phyloP scores from a whole-genome alignment of 192 early-diverging fungal species.

The Backusella luteola region DNA sequence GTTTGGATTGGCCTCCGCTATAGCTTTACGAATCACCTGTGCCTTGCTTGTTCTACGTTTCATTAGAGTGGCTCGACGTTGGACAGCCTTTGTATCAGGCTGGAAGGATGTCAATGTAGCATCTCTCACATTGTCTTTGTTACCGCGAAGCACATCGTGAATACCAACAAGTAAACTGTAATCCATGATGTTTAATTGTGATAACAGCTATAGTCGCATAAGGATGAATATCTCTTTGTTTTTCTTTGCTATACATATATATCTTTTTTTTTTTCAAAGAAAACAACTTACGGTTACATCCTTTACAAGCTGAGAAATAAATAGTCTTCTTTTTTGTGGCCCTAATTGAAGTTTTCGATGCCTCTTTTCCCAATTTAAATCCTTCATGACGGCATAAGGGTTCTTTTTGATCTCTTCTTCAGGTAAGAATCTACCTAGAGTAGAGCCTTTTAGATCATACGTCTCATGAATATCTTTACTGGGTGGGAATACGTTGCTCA shows the following conservation, averaged over 20 bases:
- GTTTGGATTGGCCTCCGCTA: constrained; percentile 57
- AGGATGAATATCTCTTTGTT: no score
- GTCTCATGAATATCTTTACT: constrained; percentile 97
- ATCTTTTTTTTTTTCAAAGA: no score
- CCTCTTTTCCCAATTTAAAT: constrained; percentile 90
- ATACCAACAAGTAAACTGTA: constrained; percentile 96
- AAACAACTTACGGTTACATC: constrained; percentile 66
- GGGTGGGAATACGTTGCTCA: constrained; percentile 97
- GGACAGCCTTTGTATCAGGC: constrained; percentile 44
- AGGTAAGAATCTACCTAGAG: constrained; percentile 78
- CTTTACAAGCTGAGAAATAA: constrained; percentile 84
- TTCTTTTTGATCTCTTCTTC: constrained; percentile 77
- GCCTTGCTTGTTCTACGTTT: constrained; percentile 56
- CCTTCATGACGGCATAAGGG: constrained; percentile 92
- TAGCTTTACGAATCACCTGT: constrained; percentile 51
- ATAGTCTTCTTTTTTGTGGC: constrained; percentile 73
- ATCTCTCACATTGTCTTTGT: constrained; percentile 90
- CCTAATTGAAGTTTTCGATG: constrained; percentile 80
- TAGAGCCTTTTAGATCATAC: constrained; percentile 96
- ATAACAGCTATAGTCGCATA: constrained; percentile 57
- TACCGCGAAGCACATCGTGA: constrained; percentile 86
- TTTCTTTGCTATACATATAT: no score
- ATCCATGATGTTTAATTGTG: constrained; percentile 43
- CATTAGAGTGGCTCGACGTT: constrained; percentile 41
- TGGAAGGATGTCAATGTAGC: constrained; percentile 85